Base-by-base conservation (phyloP, 2,329 filamentous ascomycete species). In the Cladosporium velox region DNA sequence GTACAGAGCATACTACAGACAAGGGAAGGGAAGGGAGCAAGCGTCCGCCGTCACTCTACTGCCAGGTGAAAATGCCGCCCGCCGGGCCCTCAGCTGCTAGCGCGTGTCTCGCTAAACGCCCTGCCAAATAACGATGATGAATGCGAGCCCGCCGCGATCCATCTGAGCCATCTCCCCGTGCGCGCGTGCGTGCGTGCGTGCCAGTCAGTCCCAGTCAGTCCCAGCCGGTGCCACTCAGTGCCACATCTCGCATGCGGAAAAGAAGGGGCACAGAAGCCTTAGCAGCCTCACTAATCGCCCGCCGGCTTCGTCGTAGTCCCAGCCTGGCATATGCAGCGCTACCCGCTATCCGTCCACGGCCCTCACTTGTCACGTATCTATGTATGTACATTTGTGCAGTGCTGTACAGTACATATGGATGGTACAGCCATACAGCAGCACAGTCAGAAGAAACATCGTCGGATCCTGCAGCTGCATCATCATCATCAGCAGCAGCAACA, bases 51-150 rank as follows among this genome's bases (percentile, higher is more conserved):
- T 35, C 34, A 35, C 34, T 14, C 10, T 4, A 35, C 34, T 35
- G 26, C 28, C 24, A 26, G 26, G 49, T 52, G n/a, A 12, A 55
- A 55, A 55, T 55, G 52, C 52, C 52, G 52, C 18, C 52, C 52
- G 52, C 52, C 52, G 52, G 30, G 52, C 52, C 52, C 41, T 49
- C 10, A 14, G 3, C 59, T 32, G 32, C 38, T 61, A 61, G 59
- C 41, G 59, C 28, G 59, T 61, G 59, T 61, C 59, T 61, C 59
- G 59, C 47, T 61, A 44, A 61, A 44, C 38, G 38, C 59, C 38
- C 47, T 61, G 47, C 41, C 38, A 49, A 30, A 49, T 30, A 61
- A 47, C 28, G 38, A 26, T 35, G 30, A n/a, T 58, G 30, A 58
- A 21, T 35, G 54, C 54, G 35, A 35, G 21, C 18, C 21, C 32